phyloP scores from a whole-genome alignment of 2,329 filamentous ascomycete genomes.

The Moelleriella libera region DNA sequence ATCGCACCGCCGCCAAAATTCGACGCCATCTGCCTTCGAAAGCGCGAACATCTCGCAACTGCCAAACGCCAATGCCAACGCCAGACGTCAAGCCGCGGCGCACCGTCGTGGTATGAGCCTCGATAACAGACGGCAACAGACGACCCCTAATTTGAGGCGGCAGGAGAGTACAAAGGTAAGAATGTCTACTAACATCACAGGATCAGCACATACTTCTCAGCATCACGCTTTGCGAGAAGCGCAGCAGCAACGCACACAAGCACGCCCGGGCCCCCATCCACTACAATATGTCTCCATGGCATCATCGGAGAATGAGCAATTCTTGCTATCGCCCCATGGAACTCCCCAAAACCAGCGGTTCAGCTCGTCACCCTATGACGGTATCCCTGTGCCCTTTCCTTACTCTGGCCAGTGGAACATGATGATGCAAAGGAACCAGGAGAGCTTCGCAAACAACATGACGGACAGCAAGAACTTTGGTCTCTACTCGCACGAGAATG shows the following conservation, averaged over 20 bases:
- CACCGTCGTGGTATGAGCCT: slow-evolving; percentile 79
- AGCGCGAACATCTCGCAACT: slow-evolving; percentile 54
- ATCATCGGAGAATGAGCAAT: slow-evolving; percentile 33
- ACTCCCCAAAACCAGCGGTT: slow-evolving; percentile 41
- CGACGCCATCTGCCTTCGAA: slow-evolving; percentile 68
- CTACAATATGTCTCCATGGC: slow-evolving; percentile 15
- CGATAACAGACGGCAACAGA: slow-evolving; percentile 52
- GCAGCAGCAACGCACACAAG: slow-evolving; percentile 69
- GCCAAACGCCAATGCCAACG: slow-evolving; percentile 26
- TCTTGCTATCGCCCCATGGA: slow-evolving; percentile 40
- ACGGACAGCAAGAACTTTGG: slow-evolving; percentile 32
- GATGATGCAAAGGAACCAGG: slow-evolving; percentile 33
- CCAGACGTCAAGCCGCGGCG: slow-evolving; percentile 26
- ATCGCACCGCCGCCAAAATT: slow-evolving; percentile 71
- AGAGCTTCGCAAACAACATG: slow-evolving; percentile 25
- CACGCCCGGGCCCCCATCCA: slow-evolving; percentile 51
- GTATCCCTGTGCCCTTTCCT: slow-evolving; percentile 31
- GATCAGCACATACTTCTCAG: slow-evolving; percentile 46
- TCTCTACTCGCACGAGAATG: slow-evolving; percentile 30
- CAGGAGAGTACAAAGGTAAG: slow-evolving; percentile 30
- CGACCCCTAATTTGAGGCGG: slow-evolving; percentile 12
- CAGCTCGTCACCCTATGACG: slow-evolving; percentile 29
- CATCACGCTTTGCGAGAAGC: slow-evolving; percentile 69
- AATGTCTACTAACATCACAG: slow-evolving; percentile 39
- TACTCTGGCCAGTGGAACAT: slow-evolving; percentile 28